phyloP scores from a whole-genome alignment of 352 stramenopile species.

The Globisporangium okanoganense region DNA sequence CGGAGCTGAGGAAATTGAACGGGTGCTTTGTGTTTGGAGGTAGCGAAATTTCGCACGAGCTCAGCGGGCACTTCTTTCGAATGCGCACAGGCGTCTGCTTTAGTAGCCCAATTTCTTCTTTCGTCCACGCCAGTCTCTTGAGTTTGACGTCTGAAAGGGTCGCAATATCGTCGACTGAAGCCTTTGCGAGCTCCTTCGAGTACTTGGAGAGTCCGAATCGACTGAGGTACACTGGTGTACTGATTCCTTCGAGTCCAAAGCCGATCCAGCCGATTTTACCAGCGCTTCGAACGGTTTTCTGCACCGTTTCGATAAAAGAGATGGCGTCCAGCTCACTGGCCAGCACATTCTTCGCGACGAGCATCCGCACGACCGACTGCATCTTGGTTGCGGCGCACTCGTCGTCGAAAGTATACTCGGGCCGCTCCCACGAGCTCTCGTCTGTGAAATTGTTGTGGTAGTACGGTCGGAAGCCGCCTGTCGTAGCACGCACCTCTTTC shows the following conservation, averaged over 20 bases:
- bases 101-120: slow-evolving; percentile 51
- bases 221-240: slow-evolving; percentile 41
- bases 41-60: slow-evolving; percentile 21
- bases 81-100: slow-evolving; percentile 20
- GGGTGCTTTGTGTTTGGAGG: slow-evolving; percentile 38
- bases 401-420: slow-evolving; percentile 64
- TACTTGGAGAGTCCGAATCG: slow-evolving; percentile 63
- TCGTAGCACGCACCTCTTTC: slow-evolving; percentile 28
- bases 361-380: slow-evolving; percentile 50
- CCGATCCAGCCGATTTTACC: slow-evolving; percentile 46
- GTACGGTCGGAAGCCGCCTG: slow-evolving; percentile 19
- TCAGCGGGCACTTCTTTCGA: slow-evolving; percentile 32
- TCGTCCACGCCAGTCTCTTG: slow-evolving; percentile 49
- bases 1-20: slow-evolving; percentile 57
- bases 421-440: slow-evolving; percentile 50
- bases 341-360: slow-evolving; percentile 32
- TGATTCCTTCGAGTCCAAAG: slow-evolving; percentile 73
- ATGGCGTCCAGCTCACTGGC: slow-evolving; percentile 28
- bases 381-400: slow-evolving; percentile 61
- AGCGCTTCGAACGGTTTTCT: slow-evolving; percentile 15
- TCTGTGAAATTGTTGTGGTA: slow-evolving; percentile 45
- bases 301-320: slow-evolving; percentile 42
- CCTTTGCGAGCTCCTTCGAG: slow-evolving; percentile 24
- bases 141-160: slow-evolving; percentile 29
- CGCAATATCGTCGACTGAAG: slow-evolving; percentile 28